Base-by-base conservation (phyloP, 805 yeast genomes). In the Saccharomyces kudriavzevii region DNA sequence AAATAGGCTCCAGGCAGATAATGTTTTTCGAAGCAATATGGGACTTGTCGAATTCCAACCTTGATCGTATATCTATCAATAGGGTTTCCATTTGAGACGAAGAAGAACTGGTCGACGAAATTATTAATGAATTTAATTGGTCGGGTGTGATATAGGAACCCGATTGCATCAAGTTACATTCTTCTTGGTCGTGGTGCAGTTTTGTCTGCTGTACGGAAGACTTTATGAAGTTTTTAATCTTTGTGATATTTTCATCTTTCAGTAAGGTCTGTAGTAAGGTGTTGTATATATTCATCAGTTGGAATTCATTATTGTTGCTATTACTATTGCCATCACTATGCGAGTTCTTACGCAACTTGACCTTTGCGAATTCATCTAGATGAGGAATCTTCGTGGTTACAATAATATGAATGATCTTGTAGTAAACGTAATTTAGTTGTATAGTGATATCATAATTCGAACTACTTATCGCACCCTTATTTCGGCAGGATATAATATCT, bases 1-100 rank as follows among this genome's bases (percentile, higher is more conserved):
- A 75, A 20, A 78, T 74, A 0, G 97, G 97, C 51, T 89, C 96
- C 20, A 91, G 77, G 64, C 91, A 87, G 10, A 88, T 76, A 8
- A 86, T 67, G 52, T 85, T 80, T 2, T 72, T 69, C 26, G 81
- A 71, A 11, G 77, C 72, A 24, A 91, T 81, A 67, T 89, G 97
- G 49, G 80, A 78, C 46, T 73, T 71, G 48, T 81, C 78, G 63
- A 78, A 90, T 40, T 81, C 83, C 20, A 72, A 73, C 43, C 84
- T 73, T 17, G 84, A 72, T 59, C 97, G 74, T 45, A 83, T 77
- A 66, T 92, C 98, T 5, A 92, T 77, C 10, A 91, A 56, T n/a
- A 91, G 72, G 0, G 85, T 26, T 17, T 35, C 43, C 43, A 35
- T 35, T 35, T 35, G 43, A 9, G 43, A 35, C 8, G 43, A 35